phyloP scores from a whole-genome alignment of 805 yeast species.

The Suhomyces emberorum region DNA sequence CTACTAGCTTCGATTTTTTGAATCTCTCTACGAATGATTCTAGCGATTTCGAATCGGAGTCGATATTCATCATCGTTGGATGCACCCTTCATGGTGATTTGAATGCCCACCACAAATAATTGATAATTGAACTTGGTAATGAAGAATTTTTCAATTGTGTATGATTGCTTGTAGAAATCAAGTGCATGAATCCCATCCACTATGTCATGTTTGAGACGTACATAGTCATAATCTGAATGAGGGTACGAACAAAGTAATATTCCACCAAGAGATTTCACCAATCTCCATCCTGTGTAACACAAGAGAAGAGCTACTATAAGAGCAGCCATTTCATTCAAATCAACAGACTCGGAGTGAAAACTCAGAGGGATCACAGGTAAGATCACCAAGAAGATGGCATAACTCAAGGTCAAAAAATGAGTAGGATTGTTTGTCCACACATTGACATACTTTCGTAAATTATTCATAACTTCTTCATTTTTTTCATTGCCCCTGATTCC shows the following conservation, averaged over 20 bases:
- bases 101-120: conserved; percentile 54
- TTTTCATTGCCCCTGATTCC: not conserved
- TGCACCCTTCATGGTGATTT: conserved; percentile 61
- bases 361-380: conserved; percentile 39
- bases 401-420: conserved; percentile 44
- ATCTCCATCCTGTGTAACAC: conserved; percentile 49
- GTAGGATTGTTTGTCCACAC: conserved; percentile 39
- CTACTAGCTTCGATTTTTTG: conserved; percentile 17
- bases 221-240: conserved; percentile 36
- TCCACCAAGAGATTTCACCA: conserved; percentile 50
- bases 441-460: conserved; percentile 11
- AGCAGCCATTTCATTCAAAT: conserved; percentile 45
- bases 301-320: conserved; percentile 43
- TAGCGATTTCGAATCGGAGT: conserved; percentile 47
- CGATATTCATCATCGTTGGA: conserved; percentile 65
- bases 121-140: conserved; percentile 63
- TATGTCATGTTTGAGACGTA: conserved; percentile 37
- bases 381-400: conserved; percentile 37
- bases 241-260: conserved; percentile 56
- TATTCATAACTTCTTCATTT: not conserved
- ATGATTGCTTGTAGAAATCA: conserved; percentile 51
- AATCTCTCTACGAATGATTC: conserved; percentile 38
- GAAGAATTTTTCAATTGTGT: conserved; percentile 46
- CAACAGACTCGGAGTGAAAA: conserved; percentile 27
- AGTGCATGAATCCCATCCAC: conserved; percentile 43